Conservation (phyloP, 495 filamentous ascomycete species). For the Articulospora tetracladia region DNA sequence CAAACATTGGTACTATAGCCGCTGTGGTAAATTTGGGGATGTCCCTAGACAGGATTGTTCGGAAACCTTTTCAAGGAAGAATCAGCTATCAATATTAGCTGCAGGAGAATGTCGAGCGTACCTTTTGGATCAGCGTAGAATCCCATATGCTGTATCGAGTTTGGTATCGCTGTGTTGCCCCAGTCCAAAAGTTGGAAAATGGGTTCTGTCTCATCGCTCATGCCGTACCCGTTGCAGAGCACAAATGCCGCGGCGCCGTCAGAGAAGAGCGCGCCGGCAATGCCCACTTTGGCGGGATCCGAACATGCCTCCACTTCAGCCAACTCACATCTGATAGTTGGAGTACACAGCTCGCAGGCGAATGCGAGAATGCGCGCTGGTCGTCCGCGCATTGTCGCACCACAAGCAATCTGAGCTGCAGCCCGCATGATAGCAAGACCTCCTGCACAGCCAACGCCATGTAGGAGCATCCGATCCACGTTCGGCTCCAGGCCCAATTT, state of each 20-base stretch:
- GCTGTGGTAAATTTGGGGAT: neutral
- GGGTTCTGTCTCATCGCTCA: slow-evolving; percentile 11
- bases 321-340: slow-evolving; percentile 24
- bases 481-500: slow-evolving; percentile 29
- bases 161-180: slow-evolving; percentile 22
- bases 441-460: slow-evolving; percentile 43
- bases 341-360: slow-evolving; percentile 41
- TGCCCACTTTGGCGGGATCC: slow-evolving; percentile 27
- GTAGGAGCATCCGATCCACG: slow-evolving; percentile 36
- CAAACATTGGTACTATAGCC: neutral
- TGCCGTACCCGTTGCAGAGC: slow-evolving; percentile 34
- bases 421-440: slow-evolving; percentile 41
- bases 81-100: no score
- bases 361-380: slow-evolving; percentile 32
- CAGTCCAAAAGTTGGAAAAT: slow-evolving; percentile 8
- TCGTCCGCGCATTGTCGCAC: slow-evolving; percentile 29
- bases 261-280: slow-evolving; percentile 39
- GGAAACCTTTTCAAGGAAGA: no score
- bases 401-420: slow-evolving; percentile 36
- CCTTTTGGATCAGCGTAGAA: slow-evolving; percentile 32
- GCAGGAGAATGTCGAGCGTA: slow-evolving; percentile 1
- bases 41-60: neutral
- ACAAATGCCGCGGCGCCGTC: slow-evolving; percentile 43
- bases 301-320: slow-evolving; percentile 33
- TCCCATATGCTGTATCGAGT: slow-evolving; percentile 28